phyloP scores from a whole-genome alignment of 106 monocot species.

The Agapanthus africanus region DNA sequence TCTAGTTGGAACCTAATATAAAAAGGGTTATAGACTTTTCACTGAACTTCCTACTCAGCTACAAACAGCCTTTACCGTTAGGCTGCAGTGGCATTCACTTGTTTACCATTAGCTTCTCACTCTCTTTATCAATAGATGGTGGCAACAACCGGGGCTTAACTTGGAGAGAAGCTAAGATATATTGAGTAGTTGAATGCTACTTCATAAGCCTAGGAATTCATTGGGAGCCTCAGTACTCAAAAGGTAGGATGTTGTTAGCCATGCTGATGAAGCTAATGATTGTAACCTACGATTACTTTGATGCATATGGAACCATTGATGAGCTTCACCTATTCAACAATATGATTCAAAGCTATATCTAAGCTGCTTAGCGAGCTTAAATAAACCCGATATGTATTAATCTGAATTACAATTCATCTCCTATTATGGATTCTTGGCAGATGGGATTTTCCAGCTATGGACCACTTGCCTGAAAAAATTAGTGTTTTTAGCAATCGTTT shows the following conservation, averaged over 20 bases:
- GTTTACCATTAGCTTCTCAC: not conserved
- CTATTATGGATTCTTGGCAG: not conserved
- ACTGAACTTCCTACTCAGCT: too few relatives aligned
- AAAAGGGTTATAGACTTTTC: too few relatives aligned
- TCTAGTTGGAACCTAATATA: too few relatives aligned
- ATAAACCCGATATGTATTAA: too few relatives aligned
- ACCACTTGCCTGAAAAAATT: not conserved
- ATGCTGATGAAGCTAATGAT: not conserved
- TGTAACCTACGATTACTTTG: conserved; percentile 1
- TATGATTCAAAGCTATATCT: conserved; percentile 9
- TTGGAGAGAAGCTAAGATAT: conserved; percentile 11
- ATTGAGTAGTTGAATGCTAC: conserved; percentile 22
- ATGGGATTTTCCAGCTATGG: not conserved
- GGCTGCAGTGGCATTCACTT: too few relatives aligned
- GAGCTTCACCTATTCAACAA: conserved; percentile 5
- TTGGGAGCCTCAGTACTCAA: conserved; percentile 19
- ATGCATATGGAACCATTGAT: conserved; percentile 7
- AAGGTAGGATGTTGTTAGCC: conserved; percentile 11
- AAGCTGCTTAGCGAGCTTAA: too few relatives aligned
- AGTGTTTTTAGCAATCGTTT: not conserved
- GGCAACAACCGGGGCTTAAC: conserved; percentile 7
- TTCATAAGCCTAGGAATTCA: conserved; percentile 17
- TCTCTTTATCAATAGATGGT: not conserved
- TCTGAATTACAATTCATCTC: not conserved
- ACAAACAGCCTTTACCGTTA: too few relatives aligned